Evolutionary conservation across 768 basidiomycete species (phyloP).

Genomic region (Suillus bovinus): DNA sequence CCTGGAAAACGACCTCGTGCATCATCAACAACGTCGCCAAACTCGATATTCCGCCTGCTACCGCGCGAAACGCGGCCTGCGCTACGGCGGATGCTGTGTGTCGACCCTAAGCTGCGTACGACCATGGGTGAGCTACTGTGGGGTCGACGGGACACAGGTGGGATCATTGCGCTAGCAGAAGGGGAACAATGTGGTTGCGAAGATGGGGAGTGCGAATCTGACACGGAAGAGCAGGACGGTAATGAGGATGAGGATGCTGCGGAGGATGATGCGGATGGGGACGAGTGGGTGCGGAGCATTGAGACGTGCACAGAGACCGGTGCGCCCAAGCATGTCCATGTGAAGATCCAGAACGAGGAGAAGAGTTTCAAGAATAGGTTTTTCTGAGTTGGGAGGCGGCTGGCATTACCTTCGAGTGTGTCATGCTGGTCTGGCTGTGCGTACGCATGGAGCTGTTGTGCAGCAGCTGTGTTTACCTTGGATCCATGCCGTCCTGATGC

Average conservation of each 20-base stretch:
- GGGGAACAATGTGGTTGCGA: conserved; percentile 68
- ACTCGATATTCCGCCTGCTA: conserved; percentile 94
- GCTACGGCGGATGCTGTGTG: conserved; percentile 89
- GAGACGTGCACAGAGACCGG: conserved; percentile 60
- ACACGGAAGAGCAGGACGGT: conserved; percentile 49
- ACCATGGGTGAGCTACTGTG: conserved; percentile 90
- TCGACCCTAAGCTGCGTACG: conserved; percentile 87
- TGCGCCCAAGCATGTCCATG: conserved; percentile 61
- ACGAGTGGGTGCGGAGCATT: conserved; percentile 85
- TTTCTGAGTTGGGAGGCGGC: conserved; percentile 44
- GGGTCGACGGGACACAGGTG: conserved; percentile 72
- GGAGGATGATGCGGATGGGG: conserved; percentile 73
- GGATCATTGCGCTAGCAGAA: conserved; percentile 50
- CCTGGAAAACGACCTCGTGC: conserved; percentile 21
- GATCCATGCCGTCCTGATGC: background rate
- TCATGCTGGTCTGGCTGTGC: background rate
- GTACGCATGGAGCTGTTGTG: background rate
- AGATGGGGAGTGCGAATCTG: conserved; percentile 24
- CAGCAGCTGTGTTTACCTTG: background rate
- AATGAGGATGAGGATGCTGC: conserved; percentile 42
- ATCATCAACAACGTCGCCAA: conserved; percentile 38
- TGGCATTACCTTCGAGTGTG: background rate
- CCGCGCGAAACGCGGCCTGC: conserved; percentile 91
- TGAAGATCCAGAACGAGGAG: conserved; percentile 74
- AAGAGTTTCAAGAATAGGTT: conserved; percentile 73